A percentile compares a stretch with the other conserved stretches of the same genome.
Conservation (phyloP, 2,329 filamentous ascomycete genomes). For the Neonectria neomacrospora region DNA sequence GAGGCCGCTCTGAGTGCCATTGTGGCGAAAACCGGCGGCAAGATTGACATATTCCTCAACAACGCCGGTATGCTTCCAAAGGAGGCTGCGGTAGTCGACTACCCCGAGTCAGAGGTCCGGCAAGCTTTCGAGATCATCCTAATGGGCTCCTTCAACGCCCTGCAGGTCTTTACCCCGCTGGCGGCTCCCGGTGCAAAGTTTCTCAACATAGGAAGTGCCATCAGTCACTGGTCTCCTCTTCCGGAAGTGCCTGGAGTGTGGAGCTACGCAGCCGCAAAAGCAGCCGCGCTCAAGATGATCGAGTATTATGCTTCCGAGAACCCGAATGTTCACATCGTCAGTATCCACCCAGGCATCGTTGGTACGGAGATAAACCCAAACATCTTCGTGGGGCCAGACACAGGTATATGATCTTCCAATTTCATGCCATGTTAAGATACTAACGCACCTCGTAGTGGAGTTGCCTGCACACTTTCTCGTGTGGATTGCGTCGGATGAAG, state of each 20-base stretch:
- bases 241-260: constrained; percentile 32
- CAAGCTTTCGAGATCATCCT: neutral
- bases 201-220: too few relatives aligned
- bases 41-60: constrained; percentile 15
- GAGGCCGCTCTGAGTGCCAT: constrained; percentile 15
- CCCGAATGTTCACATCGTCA: constrained; percentile 49
- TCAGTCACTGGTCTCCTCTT: too few relatives aligned
- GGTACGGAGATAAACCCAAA: constrained; percentile 50
- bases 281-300: constrained; percentile 49
- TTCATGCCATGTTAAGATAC: too few relatives aligned
- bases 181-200: constrained; percentile 31
- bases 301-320: constrained; percentile 51
- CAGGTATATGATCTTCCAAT: too few relatives aligned
- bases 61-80: constrained; percentile 4
- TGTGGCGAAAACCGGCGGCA: neutral
- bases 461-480: constrained; percentile 26
- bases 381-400: too few relatives aligned
- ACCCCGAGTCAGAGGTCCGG: too few relatives aligned
- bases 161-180: constrained; percentile 39
- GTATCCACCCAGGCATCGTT: constrained; percentile 55
- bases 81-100: too few relatives aligned
- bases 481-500: constrained; percentile 41
- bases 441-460: too few relatives aligned
- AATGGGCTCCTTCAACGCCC: constrained; percentile 35
- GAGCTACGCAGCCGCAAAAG: constrained; percentile 51